phyloP scores from a whole-genome alignment of 2,329 filamentous ascomycete species.

The Spiromastix sp. region DNA sequence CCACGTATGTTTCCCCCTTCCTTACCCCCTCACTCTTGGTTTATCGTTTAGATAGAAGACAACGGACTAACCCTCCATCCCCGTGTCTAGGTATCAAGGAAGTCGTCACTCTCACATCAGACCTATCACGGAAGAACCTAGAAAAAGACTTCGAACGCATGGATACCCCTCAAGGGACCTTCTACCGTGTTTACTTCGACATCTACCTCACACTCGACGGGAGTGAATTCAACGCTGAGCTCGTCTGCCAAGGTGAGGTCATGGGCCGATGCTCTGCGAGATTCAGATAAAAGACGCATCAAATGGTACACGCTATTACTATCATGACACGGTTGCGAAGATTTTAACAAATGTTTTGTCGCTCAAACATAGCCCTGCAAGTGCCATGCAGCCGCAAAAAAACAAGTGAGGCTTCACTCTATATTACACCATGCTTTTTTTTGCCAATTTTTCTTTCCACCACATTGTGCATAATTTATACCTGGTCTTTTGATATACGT shows the following conservation, averaged over 20 bases:
- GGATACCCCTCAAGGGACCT: conserved; percentile 95
- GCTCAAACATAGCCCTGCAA: no score
- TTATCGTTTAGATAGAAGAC: neutral
- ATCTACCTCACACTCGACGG: conserved; percentile 89
- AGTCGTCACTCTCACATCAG: conserved; percentile 92
- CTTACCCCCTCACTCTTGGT: neutral
- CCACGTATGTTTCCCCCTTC: conserved; percentile 61
- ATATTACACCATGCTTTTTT: no score
- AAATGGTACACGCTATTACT: no score
- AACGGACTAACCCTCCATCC: conserved; percentile 9
- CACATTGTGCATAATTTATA: no score
- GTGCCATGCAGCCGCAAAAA: no score
- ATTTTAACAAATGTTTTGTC: no score
- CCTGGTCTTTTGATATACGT: no score
- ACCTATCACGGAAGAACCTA: conserved; percentile 93
- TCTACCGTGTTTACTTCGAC: conserved; percentile 66
- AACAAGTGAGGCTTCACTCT: no score
- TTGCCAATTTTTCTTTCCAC: no score
- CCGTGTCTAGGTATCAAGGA: conserved; percentile 77
- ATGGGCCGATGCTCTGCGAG: conserved; percentile 94
- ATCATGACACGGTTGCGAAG: no score
- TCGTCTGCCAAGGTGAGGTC: conserved; percentile 98
- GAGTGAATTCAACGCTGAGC: conserved; percentile 93
- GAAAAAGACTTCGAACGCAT: conserved; percentile 99
- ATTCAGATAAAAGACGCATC: conserved; percentile 65